phyloP scores from a whole-genome alignment of 2,329 filamentous ascomycete genomes.

The Chalaropsis thielavioides region DNA sequence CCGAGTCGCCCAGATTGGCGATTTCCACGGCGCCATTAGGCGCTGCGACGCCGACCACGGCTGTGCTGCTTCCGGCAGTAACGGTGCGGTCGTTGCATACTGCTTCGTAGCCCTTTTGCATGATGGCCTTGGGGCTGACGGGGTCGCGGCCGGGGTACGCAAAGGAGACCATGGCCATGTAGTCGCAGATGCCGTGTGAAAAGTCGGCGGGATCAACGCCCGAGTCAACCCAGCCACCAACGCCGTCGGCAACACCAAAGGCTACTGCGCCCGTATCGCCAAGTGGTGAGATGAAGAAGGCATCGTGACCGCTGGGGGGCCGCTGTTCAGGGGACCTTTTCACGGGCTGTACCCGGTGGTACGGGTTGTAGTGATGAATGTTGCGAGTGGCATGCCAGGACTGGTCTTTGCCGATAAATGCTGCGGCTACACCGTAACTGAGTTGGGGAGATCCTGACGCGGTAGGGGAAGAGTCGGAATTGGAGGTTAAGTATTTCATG shows the following conservation, averaged over 20 bases:
- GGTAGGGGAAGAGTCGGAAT: constrained; percentile 2
- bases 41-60: constrained; percentile 67
- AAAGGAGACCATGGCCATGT: constrained; percentile 69
- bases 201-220: constrained; percentile 92
- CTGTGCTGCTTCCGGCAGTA: constrained; percentile 76
- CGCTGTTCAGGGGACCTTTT: constrained; percentile 42
- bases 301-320: constrained; percentile 79
- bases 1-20: constrained; percentile 90
- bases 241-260: constrained; percentile 83
- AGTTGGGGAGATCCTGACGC: constrained; percentile 26
- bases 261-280: constrained; percentile 58
- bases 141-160: constrained; percentile 45
- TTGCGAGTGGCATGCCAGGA: constrained; percentile 54
- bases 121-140: constrained; percentile 22
- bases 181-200: constrained; percentile 80
- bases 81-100: constrained; percentile 62
- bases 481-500: constrained; percentile 9
- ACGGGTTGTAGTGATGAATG: constrained; percentile 57
- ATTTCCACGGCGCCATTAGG: constrained; percentile 65
- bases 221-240: constrained; percentile 87
- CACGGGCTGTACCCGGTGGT: constrained; percentile 42
- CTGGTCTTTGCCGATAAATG: constrained; percentile 58
- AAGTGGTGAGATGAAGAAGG: constrained; percentile 82
- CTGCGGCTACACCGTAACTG: constrained; percentile 57
- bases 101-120: constrained; percentile 73